Percentiles rank a stretch among this genome's conserved stretches.
phyloP scores from a whole-genome alignment of 805 yeast species.

The Starmerella bombicola region DNA sequence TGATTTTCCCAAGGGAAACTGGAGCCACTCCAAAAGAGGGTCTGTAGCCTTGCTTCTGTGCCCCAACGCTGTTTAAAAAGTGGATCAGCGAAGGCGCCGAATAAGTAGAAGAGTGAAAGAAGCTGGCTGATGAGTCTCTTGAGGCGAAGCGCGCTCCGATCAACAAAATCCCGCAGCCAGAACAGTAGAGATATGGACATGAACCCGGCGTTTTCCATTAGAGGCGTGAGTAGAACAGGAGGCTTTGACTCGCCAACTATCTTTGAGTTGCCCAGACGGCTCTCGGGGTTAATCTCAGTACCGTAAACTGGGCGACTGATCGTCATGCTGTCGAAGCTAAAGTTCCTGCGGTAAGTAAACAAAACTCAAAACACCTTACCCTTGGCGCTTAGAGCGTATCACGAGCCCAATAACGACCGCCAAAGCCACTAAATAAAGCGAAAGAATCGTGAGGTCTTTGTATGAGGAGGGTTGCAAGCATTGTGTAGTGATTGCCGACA shows the following conservation, averaged over 20 bases:
- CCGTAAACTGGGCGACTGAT: too few relatives aligned
- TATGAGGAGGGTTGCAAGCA: constrained; percentile 10
- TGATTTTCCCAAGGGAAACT: constrained; percentile 2
- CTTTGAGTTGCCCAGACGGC: too few relatives aligned
- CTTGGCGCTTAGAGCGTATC: too few relatives aligned
- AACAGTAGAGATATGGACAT: neutral
- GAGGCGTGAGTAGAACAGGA: neutral
- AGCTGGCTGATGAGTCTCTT: neutral
- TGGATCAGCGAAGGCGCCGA: constrained; percentile 2
- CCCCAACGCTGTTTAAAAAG: constrained; percentile 8
- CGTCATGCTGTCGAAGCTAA: too few relatives aligned
- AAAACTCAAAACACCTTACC: too few relatives aligned
- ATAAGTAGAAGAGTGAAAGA: neutral
- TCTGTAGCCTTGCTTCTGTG: constrained; percentile 4
- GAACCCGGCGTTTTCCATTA: neutral
- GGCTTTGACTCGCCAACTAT: too few relatives aligned
- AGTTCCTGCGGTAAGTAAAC: too few relatives aligned
- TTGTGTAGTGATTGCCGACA: constrained; percentile 5
- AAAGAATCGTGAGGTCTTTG: constrained; percentile 9
- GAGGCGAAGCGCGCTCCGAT: neutral
- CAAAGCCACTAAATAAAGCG: constrained; percentile 4
- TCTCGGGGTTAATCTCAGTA: too few relatives aligned
- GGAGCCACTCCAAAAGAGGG: constrained; percentile 2
- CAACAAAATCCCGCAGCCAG: neutral
- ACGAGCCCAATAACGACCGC: neutral